Evolutionary conservation across 2,329 filamentous ascomycete species (phyloP).

Genomic region (Fusarium domesticum): DNA sequence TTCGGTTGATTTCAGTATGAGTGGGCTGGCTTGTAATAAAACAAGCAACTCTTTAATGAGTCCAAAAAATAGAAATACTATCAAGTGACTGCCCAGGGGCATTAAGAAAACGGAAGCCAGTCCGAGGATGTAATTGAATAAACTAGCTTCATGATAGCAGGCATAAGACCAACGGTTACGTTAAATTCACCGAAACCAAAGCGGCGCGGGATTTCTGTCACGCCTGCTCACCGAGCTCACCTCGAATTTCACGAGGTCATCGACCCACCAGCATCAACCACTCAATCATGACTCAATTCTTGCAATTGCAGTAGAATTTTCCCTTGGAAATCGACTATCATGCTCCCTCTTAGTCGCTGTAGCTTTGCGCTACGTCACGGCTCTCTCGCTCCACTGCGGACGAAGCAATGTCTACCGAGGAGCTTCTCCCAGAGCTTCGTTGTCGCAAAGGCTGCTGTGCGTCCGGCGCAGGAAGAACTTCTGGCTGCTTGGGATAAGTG

Average conservation of each 20-base stretch:
- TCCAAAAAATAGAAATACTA: background rate
- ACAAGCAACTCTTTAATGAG: background rate
- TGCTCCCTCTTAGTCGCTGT: conserved; percentile 26
- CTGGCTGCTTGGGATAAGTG: conserved; percentile 33
- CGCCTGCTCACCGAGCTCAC: conserved; percentile 10
- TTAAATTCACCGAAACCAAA: background rate
- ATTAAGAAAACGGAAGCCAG: no score
- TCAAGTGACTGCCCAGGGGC: no score
- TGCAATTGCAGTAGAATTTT: conserved; percentile 2
- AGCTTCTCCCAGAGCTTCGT: conserved; percentile 24
- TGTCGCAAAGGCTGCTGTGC: conserved; percentile 4
- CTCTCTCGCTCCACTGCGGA: conserved; percentile 7
- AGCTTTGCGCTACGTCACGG: conserved; percentile 20
- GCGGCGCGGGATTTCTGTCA: conserved; percentile 1
- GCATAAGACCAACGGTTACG: no score
- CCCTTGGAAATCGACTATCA: conserved; percentile 17
- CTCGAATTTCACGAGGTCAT: conserved; percentile 15
- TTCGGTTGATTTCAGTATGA: background rate
- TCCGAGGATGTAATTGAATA: background rate
- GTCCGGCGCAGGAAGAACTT: conserved; percentile 21
- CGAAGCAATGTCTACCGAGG: conserved; percentile 17
- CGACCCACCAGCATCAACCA: conserved; percentile 18
- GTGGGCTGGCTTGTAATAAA: no score
- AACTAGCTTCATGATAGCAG: background rate
- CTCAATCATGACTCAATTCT: conserved; percentile 23